These are phyloP conservation scores for Naganishia onofrii DNA, from an alignment of 768 basidiomycete genomes.

Conservation along the genomic window DNA sequence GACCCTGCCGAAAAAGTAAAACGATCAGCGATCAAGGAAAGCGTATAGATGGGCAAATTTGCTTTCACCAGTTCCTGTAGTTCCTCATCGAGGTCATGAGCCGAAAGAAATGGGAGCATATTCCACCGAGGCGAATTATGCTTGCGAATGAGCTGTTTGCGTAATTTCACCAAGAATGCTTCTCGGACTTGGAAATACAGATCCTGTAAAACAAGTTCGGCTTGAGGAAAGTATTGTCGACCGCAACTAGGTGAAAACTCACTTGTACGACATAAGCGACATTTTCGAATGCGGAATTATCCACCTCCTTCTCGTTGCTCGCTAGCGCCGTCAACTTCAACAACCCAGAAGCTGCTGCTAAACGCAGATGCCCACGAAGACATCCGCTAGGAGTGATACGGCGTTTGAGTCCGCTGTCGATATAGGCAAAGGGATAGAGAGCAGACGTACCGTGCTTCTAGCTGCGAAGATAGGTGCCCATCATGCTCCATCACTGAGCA, in stretches of 20 bases:
- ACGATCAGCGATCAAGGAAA: constrained; percentile 25
- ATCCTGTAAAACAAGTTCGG: constrained; percentile 59
- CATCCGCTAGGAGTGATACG: constrained; percentile 46
- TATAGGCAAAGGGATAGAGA: background rate
- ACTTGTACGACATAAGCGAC: constrained; percentile 78
- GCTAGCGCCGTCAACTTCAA: constrained; percentile 65
- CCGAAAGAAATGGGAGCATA: constrained; percentile 78
- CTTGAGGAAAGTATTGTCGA: background rate
- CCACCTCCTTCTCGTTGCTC: constrained; percentile 61
- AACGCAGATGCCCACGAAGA: constrained; percentile 71
- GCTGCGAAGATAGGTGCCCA: constrained; percentile 65
- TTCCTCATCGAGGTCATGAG: constrained; percentile 86
- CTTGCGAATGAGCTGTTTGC: constrained; percentile 62
- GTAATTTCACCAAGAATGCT: constrained; percentile 71
- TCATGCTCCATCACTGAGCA: constrained; percentile 66
- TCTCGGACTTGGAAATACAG: constrained; percentile 81
- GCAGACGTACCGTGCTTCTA: constrained; percentile 57
- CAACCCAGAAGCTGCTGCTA: constrained; percentile 76
- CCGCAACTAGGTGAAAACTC: constrained; percentile 33
- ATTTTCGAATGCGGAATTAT: constrained; percentile 61
- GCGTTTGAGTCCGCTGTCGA: constrained; percentile 6
- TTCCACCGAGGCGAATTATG: constrained; percentile 73
- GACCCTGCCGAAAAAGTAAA: constrained; percentile 25
- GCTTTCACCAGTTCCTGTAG: constrained; percentile 64
- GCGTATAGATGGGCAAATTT: background rate